These are phyloP conservation scores for Simplicillium sp. DNA, from an alignment of 2,329 filamentous ascomycete genomes.

Conservation along the genomic window DNA sequence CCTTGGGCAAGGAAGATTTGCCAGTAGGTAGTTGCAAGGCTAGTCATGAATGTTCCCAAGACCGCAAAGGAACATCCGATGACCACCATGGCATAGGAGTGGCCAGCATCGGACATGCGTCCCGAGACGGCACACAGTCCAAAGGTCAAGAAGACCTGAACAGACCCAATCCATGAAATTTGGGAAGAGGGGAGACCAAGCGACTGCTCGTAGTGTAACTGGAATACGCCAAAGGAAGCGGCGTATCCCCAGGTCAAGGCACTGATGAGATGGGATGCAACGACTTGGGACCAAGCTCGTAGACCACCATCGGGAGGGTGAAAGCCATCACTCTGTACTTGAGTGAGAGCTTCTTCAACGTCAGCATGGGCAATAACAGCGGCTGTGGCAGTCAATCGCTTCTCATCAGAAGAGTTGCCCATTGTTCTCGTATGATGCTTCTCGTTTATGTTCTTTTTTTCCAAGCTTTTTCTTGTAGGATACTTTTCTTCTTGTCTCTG, in stretches of 20 bases:
- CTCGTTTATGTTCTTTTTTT: too few relatives aligned
- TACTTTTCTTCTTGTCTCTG: too few relatives aligned
- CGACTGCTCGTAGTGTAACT: conserved; percentile 34
- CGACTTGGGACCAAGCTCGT: conserved; percentile 39
- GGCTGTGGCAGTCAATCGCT: too few relatives aligned
- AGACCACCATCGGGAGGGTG: conserved; percentile 32
- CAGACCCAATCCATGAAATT: conserved; percentile 36
- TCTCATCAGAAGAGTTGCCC: too few relatives aligned
- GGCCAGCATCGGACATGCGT: conserved; percentile 39
- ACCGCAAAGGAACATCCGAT: conserved; percentile 31
- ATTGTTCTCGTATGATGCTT: too few relatives aligned
- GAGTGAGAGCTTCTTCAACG: too few relatives aligned
- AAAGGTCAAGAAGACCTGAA: conserved; percentile 42
- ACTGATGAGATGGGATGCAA: conserved; percentile 36
- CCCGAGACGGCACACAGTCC: conserved; percentile 37
- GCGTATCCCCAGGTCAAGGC: conserved; percentile 41
- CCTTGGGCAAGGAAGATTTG: conserved; percentile 46
- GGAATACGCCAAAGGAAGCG: conserved; percentile 42
- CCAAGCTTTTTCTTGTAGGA: too few relatives aligned
- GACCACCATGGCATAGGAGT: conserved; percentile 29
- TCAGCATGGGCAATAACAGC: background rate
- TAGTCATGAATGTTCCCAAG: conserved; percentile 38
- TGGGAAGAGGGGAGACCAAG: conserved; percentile 23
- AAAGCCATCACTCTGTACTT: too few relatives aligned
- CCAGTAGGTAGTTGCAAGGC: conserved; percentile 35